Base-by-base conservation (phyloP, 192 early-diverging fungal genomes). In the Umbelopsis sp. region DNA sequence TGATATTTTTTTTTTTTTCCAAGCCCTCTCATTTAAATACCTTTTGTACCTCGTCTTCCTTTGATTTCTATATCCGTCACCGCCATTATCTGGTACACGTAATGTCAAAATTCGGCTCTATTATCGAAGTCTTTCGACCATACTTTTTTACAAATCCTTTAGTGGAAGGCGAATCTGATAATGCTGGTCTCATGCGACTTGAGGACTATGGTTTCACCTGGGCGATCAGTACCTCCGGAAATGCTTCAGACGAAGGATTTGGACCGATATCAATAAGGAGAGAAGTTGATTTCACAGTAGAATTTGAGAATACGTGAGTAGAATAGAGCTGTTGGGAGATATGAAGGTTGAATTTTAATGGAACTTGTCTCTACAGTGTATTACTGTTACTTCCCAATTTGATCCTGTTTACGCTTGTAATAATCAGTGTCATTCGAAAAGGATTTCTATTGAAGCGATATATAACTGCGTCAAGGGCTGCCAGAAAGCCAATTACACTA, bases 141-240 rank as follows among this genome's bases (percentile, higher is more conserved):
- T 67, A 67, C 20, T 67, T 67, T 20, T 67, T 67, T 21, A 29
- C 66, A 12, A 47, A 12, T 47, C 11, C 17, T 44, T 9, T 24
- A 7, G 41, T 9, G 2, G 38, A 47, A 0, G 12, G 24, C 24
- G 45, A 20, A 12, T 20, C 41, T 41, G n/a, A 67, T 20, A 41
- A 67, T 25, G 8, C 38, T 29, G 25, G 41, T 20, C 36, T 43
- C 17, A 41, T 67, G 7, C 66, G 26, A 67, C 34, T 67, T 20
- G 66, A 67, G 38, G 66, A 67, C 26, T 67, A 67, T 67, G 66
- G 66, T 26, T 45, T 67, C 38, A 20, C 22, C 8, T 67, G 66
- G 66, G 25, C 20, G 2, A 44, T 45, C 10, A 17, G 32, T 7
- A 3, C 38, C 4, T 24, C 66, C 2, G 41, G 21, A 34, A n/a